These are phyloP conservation scores for Leptodontidium sp. DNA, from an alignment of 2,329 filamentous ascomycete species.

Conservation along the genomic window DNA sequence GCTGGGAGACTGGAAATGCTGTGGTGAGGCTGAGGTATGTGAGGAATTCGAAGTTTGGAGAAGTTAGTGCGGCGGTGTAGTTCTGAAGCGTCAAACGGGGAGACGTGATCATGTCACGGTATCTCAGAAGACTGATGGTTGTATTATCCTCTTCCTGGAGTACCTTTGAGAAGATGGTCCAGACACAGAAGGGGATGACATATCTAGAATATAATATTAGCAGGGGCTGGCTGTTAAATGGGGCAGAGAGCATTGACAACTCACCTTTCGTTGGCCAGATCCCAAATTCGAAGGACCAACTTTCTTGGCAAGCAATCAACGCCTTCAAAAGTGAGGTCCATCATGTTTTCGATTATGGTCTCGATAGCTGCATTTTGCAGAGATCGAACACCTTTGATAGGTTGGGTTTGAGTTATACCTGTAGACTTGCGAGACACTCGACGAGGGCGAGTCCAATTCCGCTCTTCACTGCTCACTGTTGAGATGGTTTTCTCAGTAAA, in stretches of 20 bases:
- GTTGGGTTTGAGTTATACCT: background rate
- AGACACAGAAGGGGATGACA: slow-evolving; percentile 40
- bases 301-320: slow-evolving; percentile 36
- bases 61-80: slow-evolving; percentile 43
- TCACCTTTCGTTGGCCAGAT: slow-evolving; percentile 38
- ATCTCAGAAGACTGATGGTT: slow-evolving; percentile 38
- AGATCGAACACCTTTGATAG: slow-evolving; percentile 34
- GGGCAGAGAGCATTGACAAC: background rate
- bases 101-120: slow-evolving; percentile 36
- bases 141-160: slow-evolving; percentile 32
- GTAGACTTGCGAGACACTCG: background rate
- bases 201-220: slow-evolving; percentile 32
- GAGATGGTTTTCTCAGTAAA: slow-evolving; percentile 40
- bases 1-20: slow-evolving; percentile 37
- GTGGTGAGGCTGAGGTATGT: slow-evolving; percentile 45
- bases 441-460: slow-evolving; percentile 35
- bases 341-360: slow-evolving; percentile 37
- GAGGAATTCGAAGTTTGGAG: slow-evolving; percentile 45
- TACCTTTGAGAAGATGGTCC: slow-evolving; percentile 44
- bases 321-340: slow-evolving; percentile 34
- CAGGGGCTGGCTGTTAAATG: background rate
- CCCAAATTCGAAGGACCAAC: slow-evolving; percentile 38
- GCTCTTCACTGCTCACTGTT: slow-evolving; percentile 31
- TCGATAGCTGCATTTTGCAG: slow-evolving; percentile 39
- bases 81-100: slow-evolving; percentile 38